phyloP scores from a whole-genome alignment of 1,284 basidiomycete genomes.

The Apiotrichum siamense region DNA sequence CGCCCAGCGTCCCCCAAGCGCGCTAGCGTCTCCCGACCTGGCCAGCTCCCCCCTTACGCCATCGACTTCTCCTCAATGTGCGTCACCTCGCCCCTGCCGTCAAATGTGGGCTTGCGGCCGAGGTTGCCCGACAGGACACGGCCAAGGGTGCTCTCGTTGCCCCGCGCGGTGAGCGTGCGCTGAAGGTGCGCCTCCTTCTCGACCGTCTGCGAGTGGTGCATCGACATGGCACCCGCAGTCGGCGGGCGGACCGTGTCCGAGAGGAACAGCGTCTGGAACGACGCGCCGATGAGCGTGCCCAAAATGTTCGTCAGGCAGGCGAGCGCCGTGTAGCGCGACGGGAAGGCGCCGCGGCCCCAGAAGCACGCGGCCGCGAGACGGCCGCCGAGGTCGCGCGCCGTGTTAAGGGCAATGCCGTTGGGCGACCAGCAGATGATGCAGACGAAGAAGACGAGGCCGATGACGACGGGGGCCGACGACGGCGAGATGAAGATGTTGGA shows the following conservation, averaged over 20 bases:
- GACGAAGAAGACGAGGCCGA: slow-evolving; percentile 9
- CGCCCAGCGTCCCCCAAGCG: no score
- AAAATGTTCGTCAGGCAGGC: slow-evolving; percentile 8
- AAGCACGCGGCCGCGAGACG: slow-evolving; percentile 10
- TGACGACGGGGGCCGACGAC: not conserved
- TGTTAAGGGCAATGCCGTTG: slow-evolving; percentile 15
- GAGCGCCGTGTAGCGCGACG: slow-evolving; percentile 2
- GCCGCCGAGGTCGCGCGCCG: slow-evolving; percentile 13
- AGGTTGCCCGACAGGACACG: not conserved
- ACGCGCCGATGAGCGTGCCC: slow-evolving; percentile 1
- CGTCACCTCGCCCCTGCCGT: not conserved
- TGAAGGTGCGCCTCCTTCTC: not conserved
- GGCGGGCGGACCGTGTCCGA: slow-evolving; percentile 9
- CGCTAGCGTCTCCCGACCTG: no score
- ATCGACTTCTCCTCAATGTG: not conserved
- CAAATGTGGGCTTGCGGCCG: not conserved
- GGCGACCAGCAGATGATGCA: not conserved
- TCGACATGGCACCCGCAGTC: not conserved
- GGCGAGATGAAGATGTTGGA: slow-evolving; percentile 13
- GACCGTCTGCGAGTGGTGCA: not conserved
- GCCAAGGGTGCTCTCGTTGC: no score
- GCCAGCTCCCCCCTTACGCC: not conserved
- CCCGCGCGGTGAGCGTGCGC: not conserved
- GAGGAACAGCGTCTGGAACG: slow-evolving; percentile 13
- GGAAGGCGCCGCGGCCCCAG: slow-evolving; percentile 8